Evolutionary conservation across 306 rosid genomes (phyloP), one percentile per base, ranked within the genome.

Genomic region (Parietaria judaica): DNA sequence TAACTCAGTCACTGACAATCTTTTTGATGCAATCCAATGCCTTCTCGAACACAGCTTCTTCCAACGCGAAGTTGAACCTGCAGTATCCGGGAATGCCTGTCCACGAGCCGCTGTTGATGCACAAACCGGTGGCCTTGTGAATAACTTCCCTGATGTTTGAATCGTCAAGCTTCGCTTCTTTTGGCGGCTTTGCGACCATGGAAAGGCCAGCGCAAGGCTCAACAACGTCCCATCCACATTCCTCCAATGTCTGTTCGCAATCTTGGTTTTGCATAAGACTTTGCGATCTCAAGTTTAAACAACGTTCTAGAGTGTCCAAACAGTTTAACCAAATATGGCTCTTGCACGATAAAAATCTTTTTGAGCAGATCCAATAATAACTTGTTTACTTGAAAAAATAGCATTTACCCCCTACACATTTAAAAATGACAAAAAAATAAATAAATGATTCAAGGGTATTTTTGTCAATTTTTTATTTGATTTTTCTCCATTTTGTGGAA

Each of bases 21-120:
- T 84, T 82, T 17, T n/a, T 35, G 71, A 92, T 74, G 81, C 95
- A 88, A 68, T 82, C 87, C 74, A 92, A 73, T n/a, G 96, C 99
- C 61, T 70, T 77, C 44, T 72, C 72, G 66, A 88, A 92, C 57
- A 86, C 90, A 58, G 64, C 76, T 63, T 92, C 96, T 78, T 86
- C 95, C 62, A 88, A 67, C 4, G 96, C 96, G 63, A 84, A 73
- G 54, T 86, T 84, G 79, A 92, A 84, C 47, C 96, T 84, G 65
- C 99, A 92, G 74, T 80, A 92, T 70, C 96, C 90, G 56, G 96
- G 96, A 70, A 92, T 84, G 65, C 95, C 96, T 35, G 99, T 88
- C 99, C 96, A 92, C 10, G 75, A 82, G 76, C 95, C 81, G 63
- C 96, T 82, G 54, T 92, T 92, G 83, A 88, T 86, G 88, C 96